Evolutionary conservation across 1,284 basidiomycete genomes (phyloP).

Genomic region (Hymenochaete sp.): DNA sequence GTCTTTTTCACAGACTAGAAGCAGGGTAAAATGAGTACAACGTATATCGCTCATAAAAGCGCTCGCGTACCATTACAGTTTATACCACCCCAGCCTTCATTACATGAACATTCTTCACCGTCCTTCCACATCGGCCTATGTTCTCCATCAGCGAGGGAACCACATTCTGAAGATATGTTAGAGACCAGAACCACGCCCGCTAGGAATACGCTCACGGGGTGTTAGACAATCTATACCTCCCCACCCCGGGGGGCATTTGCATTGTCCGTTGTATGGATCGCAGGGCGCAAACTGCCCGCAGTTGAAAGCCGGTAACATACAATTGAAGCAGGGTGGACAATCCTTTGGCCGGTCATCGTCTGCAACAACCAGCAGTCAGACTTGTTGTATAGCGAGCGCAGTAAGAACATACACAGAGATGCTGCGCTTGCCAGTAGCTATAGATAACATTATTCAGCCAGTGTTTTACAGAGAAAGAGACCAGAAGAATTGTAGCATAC

Average conservation of each 20-base stretch:
- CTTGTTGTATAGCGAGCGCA: neutral
- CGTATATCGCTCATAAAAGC: too few relatives aligned
- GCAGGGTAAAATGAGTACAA: constrained; percentile 23
- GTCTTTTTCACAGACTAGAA: constrained; percentile 81
- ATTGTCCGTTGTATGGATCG: constrained; percentile 83
- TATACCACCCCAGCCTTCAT: constrained; percentile 90
- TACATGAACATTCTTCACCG: constrained; percentile 77
- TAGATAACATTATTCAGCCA: neutral
- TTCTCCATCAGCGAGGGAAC: constrained; percentile 83
- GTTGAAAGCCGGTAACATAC: constrained; percentile 70
- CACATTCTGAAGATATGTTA: constrained; percentile 56
- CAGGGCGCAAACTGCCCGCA: constrained; percentile 85
- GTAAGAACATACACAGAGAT: constrained; percentile 1
- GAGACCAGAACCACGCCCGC: neutral
- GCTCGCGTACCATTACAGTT: constrained; percentile 96
- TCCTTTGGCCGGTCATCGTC: constrained; percentile 28
- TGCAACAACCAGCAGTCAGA: neutral
- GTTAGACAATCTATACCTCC: constrained; percentile 84
- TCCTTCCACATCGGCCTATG: constrained; percentile 74
- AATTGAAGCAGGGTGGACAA: constrained; percentile 81
- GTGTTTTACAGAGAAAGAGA: neutral
- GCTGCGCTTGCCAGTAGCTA: constrained; percentile 12
- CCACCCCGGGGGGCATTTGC: constrained; percentile 85
- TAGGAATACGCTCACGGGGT: constrained; percentile 53
- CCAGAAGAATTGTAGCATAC: constrained; percentile 4